Evolutionary conservation across 805 yeast species (phyloP).

Genomic region (Barnettozyma californica): DNA sequence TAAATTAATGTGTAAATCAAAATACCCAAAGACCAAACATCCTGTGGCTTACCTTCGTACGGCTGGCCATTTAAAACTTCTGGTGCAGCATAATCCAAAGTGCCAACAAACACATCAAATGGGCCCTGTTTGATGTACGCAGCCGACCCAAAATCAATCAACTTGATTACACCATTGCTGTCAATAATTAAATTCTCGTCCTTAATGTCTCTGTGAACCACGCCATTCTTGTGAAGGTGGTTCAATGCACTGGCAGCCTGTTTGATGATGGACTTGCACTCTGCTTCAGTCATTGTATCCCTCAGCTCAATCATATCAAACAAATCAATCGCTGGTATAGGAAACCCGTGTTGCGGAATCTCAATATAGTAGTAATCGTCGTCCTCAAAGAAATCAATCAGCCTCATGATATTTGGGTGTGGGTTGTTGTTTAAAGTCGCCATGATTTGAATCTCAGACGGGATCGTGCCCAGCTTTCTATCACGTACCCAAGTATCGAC

Average conservation of each 20-base stretch:
- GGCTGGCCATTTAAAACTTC: conserved; percentile 87
- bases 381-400: conserved; percentile 92
- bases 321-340: conserved; percentile 82
- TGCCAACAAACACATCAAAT: conserved; percentile 95
- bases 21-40: conserved; percentile 95
- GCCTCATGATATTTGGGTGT: conserved; percentile 81
- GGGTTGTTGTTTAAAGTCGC: conserved; percentile 70
- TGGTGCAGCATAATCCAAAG: conserved; percentile 96
- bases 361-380: conserved; percentile 84
- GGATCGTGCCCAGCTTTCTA: conserved; percentile 84
- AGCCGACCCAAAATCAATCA: conserved; percentile 94
- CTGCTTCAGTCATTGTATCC: conserved; percentile 72
- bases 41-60: conserved; percentile 91
- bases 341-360: conserved; percentile 83
- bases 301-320: conserved; percentile 89
- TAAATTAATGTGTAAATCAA: conserved; percentile 82
- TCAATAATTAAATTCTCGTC: conserved; percentile 93
- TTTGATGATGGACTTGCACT: conserved; percentile 69
- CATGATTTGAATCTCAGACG: conserved; percentile 94
- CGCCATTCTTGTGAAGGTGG: conserved; percentile 80
- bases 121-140: conserved; percentile 90
- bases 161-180: conserved; percentile 68
- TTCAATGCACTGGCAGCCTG: conserved; percentile 76
- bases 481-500: conserved; percentile 98
- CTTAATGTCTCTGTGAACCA: conserved; percentile 90